Conservation (phyloP, 805 yeast species). For the Candida namnaoensis region DNA sequence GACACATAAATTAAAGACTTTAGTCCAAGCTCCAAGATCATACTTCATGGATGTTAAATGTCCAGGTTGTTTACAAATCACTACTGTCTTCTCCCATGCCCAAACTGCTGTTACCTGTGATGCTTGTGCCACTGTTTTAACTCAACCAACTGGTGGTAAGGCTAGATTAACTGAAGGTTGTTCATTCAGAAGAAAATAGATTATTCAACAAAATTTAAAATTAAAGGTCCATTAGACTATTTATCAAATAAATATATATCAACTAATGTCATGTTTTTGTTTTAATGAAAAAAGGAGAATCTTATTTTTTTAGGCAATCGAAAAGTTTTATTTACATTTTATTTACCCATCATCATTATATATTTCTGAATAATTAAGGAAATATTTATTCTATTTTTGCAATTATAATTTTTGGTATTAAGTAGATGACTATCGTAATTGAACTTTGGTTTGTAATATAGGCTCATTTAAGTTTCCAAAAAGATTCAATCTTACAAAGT, state of each 20-base stretch:
- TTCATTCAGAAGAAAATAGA: constrained; percentile 98
- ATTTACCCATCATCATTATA: no score
- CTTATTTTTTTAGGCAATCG: no score
- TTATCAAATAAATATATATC: background rate
- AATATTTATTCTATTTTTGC: no score
- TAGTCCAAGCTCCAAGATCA: constrained; percentile 97
- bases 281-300: no score
- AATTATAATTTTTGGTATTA: no score
- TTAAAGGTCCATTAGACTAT: background rate
- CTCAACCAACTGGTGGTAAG: constrained; percentile 99
- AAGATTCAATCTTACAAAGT: no score
- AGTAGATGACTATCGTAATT: no score
- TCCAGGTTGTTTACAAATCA: constrained; percentile 98
- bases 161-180: constrained; percentile 99
- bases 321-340: no score
- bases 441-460: no score
- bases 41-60: constrained; percentile 99
- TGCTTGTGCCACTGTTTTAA: constrained; percentile 94
- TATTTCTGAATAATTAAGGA: no score
- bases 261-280: background rate
- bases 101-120: constrained; percentile 99
- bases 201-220: constrained; percentile 4
- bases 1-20: constrained; percentile 95
- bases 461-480: no score
- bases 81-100: constrained; percentile 99